Conservation (phyloP, 345 rosid genomes). For the Excoecaria agallocha region DNA sequence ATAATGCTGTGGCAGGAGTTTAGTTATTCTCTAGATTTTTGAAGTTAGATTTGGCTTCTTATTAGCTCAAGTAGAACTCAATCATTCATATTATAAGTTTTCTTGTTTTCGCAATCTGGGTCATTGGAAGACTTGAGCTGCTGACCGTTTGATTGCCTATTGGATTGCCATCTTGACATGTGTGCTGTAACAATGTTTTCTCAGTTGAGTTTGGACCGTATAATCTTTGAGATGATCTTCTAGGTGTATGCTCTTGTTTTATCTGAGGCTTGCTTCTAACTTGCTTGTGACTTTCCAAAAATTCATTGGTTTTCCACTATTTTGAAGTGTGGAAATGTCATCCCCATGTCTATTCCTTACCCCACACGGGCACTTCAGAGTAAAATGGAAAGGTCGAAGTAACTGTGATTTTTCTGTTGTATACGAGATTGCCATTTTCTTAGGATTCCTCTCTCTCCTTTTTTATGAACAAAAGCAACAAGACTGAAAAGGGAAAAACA, state of each 20-base stretch:
- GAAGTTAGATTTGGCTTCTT: neutral
- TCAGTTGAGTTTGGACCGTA: neutral
- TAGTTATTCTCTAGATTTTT: neutral
- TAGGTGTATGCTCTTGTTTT: neutral
- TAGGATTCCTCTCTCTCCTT: neutral
- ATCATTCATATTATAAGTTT: neutral
- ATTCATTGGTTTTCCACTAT: neutral
- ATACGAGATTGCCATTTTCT: neutral
- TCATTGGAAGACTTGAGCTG: neutral
- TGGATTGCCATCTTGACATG: neutral
- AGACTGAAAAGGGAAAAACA: too few species aligned
- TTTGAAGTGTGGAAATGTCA: neutral
- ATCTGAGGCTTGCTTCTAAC: neutral
- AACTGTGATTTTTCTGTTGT: neutral
- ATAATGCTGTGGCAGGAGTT: neutral
- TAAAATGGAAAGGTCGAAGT: neutral
- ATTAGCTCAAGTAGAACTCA: neutral
- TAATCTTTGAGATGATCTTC: neutral
- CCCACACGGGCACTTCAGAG: neutral
- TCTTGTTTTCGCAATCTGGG: neutral
- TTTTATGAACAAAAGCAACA: too few species aligned
- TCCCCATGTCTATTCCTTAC: neutral
- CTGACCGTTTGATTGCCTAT: neutral
- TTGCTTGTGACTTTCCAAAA: neutral
- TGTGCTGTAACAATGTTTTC: neutral